Evolutionary conservation across 352 stramenopile genomes (phyloP).

Genomic region (Pythium inflatum): DNA sequence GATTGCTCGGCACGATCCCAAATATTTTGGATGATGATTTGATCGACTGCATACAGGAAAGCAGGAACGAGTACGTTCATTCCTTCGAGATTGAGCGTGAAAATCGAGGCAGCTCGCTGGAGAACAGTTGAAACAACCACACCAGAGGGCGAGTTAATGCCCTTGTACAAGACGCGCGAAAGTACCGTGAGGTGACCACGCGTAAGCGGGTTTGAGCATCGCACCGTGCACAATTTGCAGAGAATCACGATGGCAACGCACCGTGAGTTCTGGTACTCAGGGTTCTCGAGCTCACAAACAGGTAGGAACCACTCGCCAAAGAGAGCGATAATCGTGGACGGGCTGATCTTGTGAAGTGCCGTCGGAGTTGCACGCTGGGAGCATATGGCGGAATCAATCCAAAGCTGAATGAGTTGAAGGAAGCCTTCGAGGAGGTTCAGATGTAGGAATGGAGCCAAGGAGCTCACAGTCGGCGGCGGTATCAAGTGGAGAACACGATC

Average conservation of each 20-base stretch:
- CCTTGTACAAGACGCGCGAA: conserved; percentile 71
- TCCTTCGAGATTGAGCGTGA: conserved; percentile 78
- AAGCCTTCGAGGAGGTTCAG: conserved; percentile 77
- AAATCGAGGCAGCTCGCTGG: conserved; percentile 72
- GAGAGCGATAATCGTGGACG: conserved; percentile 80
- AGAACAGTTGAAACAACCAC: conserved; percentile 83
- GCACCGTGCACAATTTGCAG: conserved; percentile 77
- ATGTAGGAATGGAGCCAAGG: conserved; percentile 65
- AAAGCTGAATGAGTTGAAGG: conserved; percentile 74
- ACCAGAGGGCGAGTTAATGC: conserved; percentile 71
- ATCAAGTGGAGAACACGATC: conserved; percentile 85
- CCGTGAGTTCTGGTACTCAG: conserved; percentile 77
- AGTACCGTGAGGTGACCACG: conserved; percentile 68
- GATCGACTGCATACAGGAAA: conserved; percentile 81
- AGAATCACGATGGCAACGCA: conserved; percentile 80
- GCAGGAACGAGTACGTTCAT: conserved; percentile 80
- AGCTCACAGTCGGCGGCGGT: conserved; percentile 67
- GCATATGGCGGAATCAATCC: conserved; percentile 82
- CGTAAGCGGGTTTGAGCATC: conserved; percentile 64
- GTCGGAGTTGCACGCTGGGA: conserved; percentile 57
- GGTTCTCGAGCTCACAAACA: conserved; percentile 71
- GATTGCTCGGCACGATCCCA: conserved; percentile 69
- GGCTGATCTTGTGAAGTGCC: conserved; percentile 70
- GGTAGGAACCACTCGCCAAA: conserved; percentile 88
- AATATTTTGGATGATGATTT: conserved; percentile 85